Evolutionary conservation across 2,329 filamentous ascomycete genomes (phyloP).

Genomic region (Periconia digitata): DNA sequence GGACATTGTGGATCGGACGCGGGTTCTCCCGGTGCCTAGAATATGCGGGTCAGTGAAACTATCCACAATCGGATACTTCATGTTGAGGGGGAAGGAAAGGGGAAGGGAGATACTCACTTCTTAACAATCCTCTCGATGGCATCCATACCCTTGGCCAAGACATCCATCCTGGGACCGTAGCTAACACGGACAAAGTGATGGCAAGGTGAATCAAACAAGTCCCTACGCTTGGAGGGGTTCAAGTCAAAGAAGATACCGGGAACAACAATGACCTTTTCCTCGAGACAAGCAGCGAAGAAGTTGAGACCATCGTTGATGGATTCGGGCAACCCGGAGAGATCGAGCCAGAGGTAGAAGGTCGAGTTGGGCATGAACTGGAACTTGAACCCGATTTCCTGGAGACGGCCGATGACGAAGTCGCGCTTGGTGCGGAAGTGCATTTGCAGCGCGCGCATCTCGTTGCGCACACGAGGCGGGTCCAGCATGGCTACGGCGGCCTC

Average conservation of each 20-base stretch:
- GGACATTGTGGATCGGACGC: conserved; percentile 10
- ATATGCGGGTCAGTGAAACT: background rate
- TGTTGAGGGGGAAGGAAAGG: background rate
- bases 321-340: conserved; percentile 66
- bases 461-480: conserved; percentile 76
- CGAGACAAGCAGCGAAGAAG: conserved; percentile 92
- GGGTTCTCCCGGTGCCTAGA: conserved; percentile 12
- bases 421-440: conserved; percentile 89
- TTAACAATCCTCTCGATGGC: conserved; percentile 44
- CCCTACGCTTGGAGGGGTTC: conserved; percentile 84
- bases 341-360: conserved; percentile 90
- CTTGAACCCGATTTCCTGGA: conserved; percentile 83
- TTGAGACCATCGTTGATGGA: conserved; percentile 89
- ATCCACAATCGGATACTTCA: background rate
- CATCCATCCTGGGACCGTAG: conserved; percentile 46
- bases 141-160: conserved; percentile 43
- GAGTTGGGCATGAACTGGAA: conserved; percentile 80
- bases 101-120: conserved; percentile 35
- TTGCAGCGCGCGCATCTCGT: conserved; percentile 89
- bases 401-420: conserved; percentile 80
- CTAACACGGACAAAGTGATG: conserved; percentile 58
- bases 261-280: conserved; percentile 94
- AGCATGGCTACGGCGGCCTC: conserved; percentile 92
- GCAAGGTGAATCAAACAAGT: conserved; percentile 92
- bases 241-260: conserved; percentile 98